phyloP scores from a whole-genome alignment of 2,329 filamentous ascomycete species.

The Aspergillus transmontanensis region DNA sequence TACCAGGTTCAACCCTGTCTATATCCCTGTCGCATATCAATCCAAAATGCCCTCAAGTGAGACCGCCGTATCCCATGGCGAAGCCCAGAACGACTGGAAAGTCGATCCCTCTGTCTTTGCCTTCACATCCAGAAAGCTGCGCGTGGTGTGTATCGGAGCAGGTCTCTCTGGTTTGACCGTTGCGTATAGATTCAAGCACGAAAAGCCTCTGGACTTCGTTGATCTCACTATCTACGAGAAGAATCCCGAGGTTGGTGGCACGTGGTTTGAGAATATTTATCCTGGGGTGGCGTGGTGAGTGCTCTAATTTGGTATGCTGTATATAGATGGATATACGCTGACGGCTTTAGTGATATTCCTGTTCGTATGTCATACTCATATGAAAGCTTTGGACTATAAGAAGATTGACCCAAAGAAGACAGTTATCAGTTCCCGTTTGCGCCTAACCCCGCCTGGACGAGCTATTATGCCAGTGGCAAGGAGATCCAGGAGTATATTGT shows the following conservation, averaged over 20 bases:
- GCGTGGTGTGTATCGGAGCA: constrained; percentile 29
- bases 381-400: background rate
- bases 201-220: constrained; percentile 22
- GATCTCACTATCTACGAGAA: constrained; percentile 32
- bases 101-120: constrained; percentile 9
- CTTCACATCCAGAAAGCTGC: constrained; percentile 19
- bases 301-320: background rate
- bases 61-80: background rate
- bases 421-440: constrained; percentile 48
- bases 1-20: background rate
- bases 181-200: constrained; percentile 43
- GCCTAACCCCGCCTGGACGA: constrained; percentile 47
- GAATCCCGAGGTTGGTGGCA: constrained; percentile 36
- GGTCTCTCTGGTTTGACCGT: constrained; percentile 40
- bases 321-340: background rate
- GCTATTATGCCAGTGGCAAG: constrained; percentile 42
- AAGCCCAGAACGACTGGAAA: background rate
- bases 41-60: constrained; percentile 8
- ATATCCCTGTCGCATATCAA: too few species aligned
- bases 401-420: background rate
- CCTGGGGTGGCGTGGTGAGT: constrained; percentile 39
- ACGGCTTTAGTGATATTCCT: constrained; percentile 2
- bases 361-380: background rate
- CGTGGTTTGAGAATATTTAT: constrained; percentile 37
- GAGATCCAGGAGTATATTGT: constrained; percentile 52